Base-by-base conservation (phyloP, 768 basidiomycete species). In the Mycena rosella region DNA sequence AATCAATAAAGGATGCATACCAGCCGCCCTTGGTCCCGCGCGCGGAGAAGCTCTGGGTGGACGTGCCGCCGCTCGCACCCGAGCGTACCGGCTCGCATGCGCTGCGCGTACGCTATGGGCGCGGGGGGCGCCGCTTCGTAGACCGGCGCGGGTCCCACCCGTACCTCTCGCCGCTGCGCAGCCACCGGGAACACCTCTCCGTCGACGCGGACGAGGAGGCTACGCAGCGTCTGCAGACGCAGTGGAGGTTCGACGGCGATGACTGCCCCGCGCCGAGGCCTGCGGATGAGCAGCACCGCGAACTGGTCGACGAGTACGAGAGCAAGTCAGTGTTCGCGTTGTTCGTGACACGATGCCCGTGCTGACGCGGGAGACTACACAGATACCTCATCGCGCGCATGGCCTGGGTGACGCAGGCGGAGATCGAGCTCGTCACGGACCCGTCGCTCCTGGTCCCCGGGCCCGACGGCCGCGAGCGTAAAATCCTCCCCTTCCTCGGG, bases 21-120 rank as follows among this genome's bases (percentile, higher is more conserved):
- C 92, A 96, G 74, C 82, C 89, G 7, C 82, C 85, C 0, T 86
- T 87, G 0, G 77, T 84, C 0, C 80, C 93, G 0, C 87, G 87
- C 38, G 78, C 89, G 3, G 87, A 89, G 58, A 85, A 91, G 55
- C 82, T 91, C 49, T 94, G 91, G 86, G 91, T 90, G 72, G 84
- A 84, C 56, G 79, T 92, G 8, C 78, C 87, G 13, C 80, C 84
- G 24, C 73, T 64, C 80, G 38, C 65, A 82, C 29, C 72, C 2
- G 20, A 20, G 66, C 72, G 78, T 44, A 74, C 66, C 38, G 69
- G 75, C 52, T 71, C 78, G 20, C 85, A 85, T 14, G 82, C 88
- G 3, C 82, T 95, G 62, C 92, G 96, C 67, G 73, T 91, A 53
- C 91, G 97, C 11, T 78, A 86, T 63, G 96, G 96, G 1, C 93